Evolutionary conservation across 2,329 filamentous ascomycete genomes (phyloP), one percentile per base, ranked within the genome.

Genomic region (Myriosclerotinia duriaeana): DNA sequence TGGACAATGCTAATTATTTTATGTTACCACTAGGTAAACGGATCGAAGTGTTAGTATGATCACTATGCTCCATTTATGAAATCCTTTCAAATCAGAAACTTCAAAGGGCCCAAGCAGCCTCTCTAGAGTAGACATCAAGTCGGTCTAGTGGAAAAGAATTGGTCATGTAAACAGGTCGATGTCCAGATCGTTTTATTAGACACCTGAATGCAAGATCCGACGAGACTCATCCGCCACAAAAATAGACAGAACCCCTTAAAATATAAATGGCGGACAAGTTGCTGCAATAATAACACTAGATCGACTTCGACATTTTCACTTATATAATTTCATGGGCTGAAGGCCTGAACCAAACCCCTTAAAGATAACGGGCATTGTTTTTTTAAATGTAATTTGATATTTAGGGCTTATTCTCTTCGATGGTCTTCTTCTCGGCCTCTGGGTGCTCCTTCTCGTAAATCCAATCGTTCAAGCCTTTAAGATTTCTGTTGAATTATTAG

Each of bases 401-500:
- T 34, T 44, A 59, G 3, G 60, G 22, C 7, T 63, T 46, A 17
- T 40, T 52, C 66, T 68, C n/a, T 30, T 64, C 38, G 8, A 67
- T 64, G 46, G 68, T 68, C 6, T 42, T 65, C 48, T 69, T 69
- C 2, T 67, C 67, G 85, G 69, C 46, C 72, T 85, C 81, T 66
- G 84, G 83, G 74, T 94, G 87, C 1, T 89, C 86, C 77, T 91
- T 85, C 80, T 98, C 93, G 78, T 94, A 95, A 70, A 99, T 87
- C 95, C 95, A 99, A 79, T 99, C 95, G 76, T 99, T 99, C 67
- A 98, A 80, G 38, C 94, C 94, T 64, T 86, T 85, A 68, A 89
- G 89, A 80, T 99, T 99, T 73, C 88, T 67, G n/a, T 48, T 20
- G 5, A 22, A 36, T 6, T 52, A 20, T 64, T 40, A 64, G 40